A percentile compares a stretch with the other conserved stretches of the same genome.
Conservation (phyloP, 73 alveolate species). For the Paramecium octaurelia region DNA sequence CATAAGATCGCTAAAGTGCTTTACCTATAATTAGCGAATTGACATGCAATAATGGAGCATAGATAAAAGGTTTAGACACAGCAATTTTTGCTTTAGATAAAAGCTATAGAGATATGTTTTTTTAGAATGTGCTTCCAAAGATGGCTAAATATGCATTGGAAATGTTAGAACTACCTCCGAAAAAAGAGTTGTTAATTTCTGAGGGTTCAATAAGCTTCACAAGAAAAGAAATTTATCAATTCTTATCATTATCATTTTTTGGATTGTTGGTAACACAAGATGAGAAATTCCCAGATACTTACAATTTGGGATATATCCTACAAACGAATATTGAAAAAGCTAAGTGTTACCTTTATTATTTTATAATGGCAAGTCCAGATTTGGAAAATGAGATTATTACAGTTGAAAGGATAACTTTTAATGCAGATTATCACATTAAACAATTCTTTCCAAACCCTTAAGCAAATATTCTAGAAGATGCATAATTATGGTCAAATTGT, state of each 20-base stretch:
- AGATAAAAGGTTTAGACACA: background rate
- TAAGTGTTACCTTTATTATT: conserved; percentile 33
- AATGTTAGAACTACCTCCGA: background rate
- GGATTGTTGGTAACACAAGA: background rate
- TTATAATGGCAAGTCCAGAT: background rate
- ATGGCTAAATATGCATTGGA: background rate
- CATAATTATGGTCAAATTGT: background rate
- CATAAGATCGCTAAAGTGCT: background rate
- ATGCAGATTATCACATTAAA: background rate
- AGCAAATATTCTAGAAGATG: background rate
- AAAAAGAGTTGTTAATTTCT: background rate
- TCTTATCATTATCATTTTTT: background rate
- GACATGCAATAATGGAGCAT: background rate
- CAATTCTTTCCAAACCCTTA: background rate
- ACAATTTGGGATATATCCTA: background rate
- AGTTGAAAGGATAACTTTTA: background rate
- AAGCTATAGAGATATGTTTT: background rate
- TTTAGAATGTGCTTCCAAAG: background rate
- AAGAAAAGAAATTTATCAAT: background rate
- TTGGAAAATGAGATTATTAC: background rate
- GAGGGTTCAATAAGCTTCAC: background rate
- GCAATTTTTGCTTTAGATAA: background rate
- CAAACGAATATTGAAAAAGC: background rate
- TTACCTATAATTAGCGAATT: background rate
- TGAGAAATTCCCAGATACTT: background rate